Conservation (phyloP, 768 basidiomycete species). For the Boletus pseudopeckii region DNA sequence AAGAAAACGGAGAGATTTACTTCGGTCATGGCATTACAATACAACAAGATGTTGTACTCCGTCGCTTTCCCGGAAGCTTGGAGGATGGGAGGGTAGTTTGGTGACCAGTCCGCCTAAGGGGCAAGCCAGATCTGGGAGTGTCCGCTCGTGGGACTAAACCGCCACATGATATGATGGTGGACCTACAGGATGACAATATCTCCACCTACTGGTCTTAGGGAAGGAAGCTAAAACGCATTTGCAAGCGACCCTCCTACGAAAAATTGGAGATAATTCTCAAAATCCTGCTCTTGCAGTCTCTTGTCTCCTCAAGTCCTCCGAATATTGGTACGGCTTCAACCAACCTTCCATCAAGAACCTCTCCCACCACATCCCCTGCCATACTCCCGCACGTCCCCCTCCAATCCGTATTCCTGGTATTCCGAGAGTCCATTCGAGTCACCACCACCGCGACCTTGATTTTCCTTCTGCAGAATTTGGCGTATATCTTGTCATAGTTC, state of each 20-base stretch:
- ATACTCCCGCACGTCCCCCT: not conserved
- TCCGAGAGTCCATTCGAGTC: conserved; percentile 5
- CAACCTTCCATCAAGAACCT: not conserved
- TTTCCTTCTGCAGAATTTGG: conserved; percentile 10
- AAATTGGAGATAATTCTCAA: conserved; percentile 2
- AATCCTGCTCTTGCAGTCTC: not conserved
- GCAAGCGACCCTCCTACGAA: not conserved
- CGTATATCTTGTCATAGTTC: conserved; percentile 8
- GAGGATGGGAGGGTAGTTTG: not conserved
- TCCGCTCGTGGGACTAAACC: no score
- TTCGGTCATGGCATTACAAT: not conserved
- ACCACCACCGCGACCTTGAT: conserved; percentile 15
- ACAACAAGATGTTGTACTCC: no score
- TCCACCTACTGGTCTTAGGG: no score
- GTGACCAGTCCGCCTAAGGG: not conserved
- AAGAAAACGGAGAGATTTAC: not conserved
- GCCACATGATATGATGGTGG: no score
- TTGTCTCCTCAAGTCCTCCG: not conserved
- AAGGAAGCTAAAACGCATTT: not conserved
- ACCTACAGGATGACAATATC: no score
- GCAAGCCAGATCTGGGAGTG: no score
- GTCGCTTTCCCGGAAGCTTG: not conserved
- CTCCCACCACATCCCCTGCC: not conserved
- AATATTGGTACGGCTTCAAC: conserved; percentile 9
- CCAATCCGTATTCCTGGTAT: conserved; percentile 1